Conservation (phyloP, 306 rosid genomes). For the Vigna radiata region DNA sequence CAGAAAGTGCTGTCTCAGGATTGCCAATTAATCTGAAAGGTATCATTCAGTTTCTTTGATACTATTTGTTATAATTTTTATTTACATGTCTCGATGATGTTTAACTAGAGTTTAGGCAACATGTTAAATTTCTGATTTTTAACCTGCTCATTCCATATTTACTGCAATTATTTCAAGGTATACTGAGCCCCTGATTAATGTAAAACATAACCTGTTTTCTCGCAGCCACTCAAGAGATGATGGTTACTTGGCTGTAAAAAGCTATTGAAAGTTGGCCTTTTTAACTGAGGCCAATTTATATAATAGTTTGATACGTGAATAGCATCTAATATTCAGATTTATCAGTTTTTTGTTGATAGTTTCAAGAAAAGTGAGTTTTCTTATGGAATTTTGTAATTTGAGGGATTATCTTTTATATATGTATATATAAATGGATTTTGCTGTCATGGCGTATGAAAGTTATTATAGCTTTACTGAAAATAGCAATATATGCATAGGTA, state of each 20-base stretch:
- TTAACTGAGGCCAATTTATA: conserved; percentile 17
- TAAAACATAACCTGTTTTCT: conserved; percentile 9
- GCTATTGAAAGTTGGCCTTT: conserved; percentile 25
- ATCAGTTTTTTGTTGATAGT: conserved; percentile 32
- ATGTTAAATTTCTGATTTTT: conserved; percentile 5
- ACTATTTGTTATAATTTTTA: conserved; percentile 8
- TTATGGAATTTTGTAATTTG: neutral
- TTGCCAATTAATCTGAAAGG: conserved; percentile 85
- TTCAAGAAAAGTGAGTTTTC: neutral
- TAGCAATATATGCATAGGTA: conserved; percentile 60
- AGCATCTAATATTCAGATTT: neutral
- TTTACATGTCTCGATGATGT: conserved; percentile 27
- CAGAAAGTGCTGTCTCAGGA: conserved; percentile 65
- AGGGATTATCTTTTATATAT: neutral
- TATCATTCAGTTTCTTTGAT: conserved; percentile 36
- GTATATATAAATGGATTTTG: neutral
- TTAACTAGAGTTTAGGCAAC: conserved; percentile 6
- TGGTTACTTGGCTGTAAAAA: conserved; percentile 36
- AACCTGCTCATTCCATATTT: conserved; percentile 1
- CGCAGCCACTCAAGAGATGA: neutral
- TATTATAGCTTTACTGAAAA: conserved; percentile 31
- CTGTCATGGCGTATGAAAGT: conserved; percentile 9
- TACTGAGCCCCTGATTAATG: neutral
- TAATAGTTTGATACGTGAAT: conserved; percentile 11
- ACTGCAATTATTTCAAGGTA: neutral